A percentile compares a stretch with the other conserved stretches of the same genome.
Conservation (phyloP, 2,329 filamentous ascomycete species). For the Sporothrix euskadiensis region DNA sequence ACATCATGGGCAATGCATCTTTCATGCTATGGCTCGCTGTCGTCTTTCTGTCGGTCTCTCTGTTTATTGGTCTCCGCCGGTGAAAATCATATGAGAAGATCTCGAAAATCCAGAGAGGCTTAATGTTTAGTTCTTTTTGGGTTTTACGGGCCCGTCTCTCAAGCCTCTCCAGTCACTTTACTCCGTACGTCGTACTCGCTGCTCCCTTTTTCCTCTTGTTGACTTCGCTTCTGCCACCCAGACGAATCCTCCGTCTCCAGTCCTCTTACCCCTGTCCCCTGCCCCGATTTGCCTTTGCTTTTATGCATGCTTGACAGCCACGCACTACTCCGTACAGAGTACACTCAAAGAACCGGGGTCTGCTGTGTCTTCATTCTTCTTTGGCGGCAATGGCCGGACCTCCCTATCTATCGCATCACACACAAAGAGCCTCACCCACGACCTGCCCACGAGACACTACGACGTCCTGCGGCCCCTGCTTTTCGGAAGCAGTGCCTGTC, state of each 20-base stretch:
- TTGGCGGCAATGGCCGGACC: slow-evolving; percentile 9
- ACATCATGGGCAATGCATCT: slow-evolving; percentile 7
- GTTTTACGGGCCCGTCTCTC: not conserved
- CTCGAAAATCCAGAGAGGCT: slow-evolving; percentile 23
- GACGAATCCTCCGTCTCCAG: slow-evolving; percentile 2
- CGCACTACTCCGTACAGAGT: not conserved
- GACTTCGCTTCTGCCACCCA: not conserved
- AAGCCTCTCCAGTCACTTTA: not conserved
- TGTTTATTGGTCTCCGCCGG: not conserved
- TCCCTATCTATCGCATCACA: not conserved
- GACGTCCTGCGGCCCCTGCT: not conserved
- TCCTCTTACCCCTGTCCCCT: not conserved
- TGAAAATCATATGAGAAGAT: slow-evolving; percentile 16
- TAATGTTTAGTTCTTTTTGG: not conserved
- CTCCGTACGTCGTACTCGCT: not conserved
- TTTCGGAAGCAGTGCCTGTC: not conserved
- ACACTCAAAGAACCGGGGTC: not conserved
- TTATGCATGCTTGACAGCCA: slow-evolving; percentile 20
- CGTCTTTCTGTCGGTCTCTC: not conserved
- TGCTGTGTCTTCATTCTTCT: not conserved
- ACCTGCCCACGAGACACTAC: slow-evolving; percentile 14
- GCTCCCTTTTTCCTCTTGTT: not conserved
- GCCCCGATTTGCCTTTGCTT: not conserved
- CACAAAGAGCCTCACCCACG: not conserved
- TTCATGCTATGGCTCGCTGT: not conserved